Evolutionary conservation across 1,139 yeast species (phyloP), one percentile per base, ranked within the genome.

Genomic region (Casaregolazyma lundiana): DNA sequence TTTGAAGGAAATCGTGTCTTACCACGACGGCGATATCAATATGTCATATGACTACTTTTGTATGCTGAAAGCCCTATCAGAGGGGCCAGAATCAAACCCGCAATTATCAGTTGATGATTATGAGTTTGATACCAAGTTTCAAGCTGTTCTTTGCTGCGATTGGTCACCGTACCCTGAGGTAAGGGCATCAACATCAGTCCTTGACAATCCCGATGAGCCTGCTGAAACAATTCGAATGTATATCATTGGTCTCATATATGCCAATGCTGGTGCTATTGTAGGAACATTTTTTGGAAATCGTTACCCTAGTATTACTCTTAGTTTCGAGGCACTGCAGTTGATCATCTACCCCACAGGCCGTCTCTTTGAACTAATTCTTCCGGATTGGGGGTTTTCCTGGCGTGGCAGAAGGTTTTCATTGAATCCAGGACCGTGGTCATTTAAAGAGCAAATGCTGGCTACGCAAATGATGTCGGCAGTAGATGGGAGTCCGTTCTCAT

Each of bases 371-470:
- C 42, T 50, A 17, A 44, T 65, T 39, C 50, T 80, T 9, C 86
- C 86, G 7, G 70, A 71, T 45, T 67, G 72, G 71, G 73, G 70
- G 20, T 60, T 77, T 58, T 69, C 55, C 34, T 62, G 59, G 53
- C 64, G 63, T 53, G 75, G 70, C 37, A 60, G 53, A 47, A 66
- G 67, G 50, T 49, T 63, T 56, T 61, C 76, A 45, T 55, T 78
- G 56, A 72, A 81, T 62, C 80, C 81, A 2, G 82, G 82, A 9
- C 79, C 80, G 5, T 84, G 87, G 84, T 68, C 75, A 26, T 73
- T 68, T 57, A 84, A 84, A 61, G 90, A 83, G 58, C 87, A 82
- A 67, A 78, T 80, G 81, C 66, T 78, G 51, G 68, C 79, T 4
- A 75, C 83, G 5, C 49, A 74, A 35, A 65, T 74, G 57, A 70